phyloP scores from a whole-genome alignment of 2,329 filamentous ascomycete genomes.

The Ceratocystis colombiana region DNA sequence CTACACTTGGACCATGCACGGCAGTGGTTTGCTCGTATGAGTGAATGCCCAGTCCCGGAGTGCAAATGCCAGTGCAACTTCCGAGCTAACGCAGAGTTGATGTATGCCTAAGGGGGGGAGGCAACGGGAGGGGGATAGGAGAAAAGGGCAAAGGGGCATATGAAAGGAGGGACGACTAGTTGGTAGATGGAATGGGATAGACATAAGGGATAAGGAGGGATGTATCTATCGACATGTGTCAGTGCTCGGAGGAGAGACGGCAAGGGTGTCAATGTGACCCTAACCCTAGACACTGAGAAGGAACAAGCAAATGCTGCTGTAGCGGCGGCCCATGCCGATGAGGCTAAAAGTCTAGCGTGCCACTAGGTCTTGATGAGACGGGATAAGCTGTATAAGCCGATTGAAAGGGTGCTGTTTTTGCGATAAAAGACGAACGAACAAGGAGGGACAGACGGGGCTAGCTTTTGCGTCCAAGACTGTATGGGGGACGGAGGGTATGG shows the following conservation, averaged over 20 bases:
- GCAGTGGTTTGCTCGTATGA: constrained; percentile 55
- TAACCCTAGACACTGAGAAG: neutral
- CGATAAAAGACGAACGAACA: neutral
- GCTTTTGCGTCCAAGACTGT: neutral
- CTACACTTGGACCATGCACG: constrained; percentile 57
- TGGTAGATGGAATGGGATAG: neutral
- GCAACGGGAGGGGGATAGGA: neutral
- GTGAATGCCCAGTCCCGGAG: constrained; percentile 58
- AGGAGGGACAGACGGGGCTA: neutral
- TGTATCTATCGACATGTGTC: neutral
- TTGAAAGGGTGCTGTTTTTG: neutral
- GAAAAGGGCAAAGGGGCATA: neutral
- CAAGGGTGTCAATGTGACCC: neutral
- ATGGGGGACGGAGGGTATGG: neutral
- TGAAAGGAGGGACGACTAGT: neutral
- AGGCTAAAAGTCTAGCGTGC: neutral
- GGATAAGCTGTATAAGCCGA: neutral
- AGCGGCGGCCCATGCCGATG: neutral
- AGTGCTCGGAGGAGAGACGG: neutral
- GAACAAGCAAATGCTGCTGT: neutral
- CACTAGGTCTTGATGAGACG: neutral
- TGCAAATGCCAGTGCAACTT: constrained; percentile 57
- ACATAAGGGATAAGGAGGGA: neutral
- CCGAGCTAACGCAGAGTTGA: constrained; percentile 49
- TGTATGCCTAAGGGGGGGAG: constrained; percentile 34